phyloP scores from a whole-genome alignment of 306 rosid species.

The Fagus crenata region DNA sequence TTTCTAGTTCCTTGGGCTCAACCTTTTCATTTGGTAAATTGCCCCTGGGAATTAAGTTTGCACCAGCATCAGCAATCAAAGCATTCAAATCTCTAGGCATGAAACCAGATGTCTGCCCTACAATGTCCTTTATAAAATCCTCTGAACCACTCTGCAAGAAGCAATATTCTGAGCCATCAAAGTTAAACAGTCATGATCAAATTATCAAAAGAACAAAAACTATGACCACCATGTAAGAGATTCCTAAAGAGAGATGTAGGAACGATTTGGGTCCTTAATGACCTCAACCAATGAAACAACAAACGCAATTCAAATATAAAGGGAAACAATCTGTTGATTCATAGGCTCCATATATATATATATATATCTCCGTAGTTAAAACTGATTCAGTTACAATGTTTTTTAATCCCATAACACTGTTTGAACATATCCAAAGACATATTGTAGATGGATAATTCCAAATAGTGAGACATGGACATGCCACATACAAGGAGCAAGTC shows the following conservation, averaged over 20 bases:
- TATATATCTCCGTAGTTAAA: neutral
- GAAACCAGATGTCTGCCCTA: constrained; percentile 92
- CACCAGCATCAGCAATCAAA: constrained; percentile 89
- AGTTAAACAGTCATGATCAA: constrained; percentile 35
- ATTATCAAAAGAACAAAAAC: constrained; percentile 32
- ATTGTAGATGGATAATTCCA: neutral
- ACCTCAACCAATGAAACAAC: constrained; percentile 3
- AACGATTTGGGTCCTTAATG: neutral
- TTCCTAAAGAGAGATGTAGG: neutral
- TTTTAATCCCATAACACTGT: neutral
- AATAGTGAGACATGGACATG: neutral
- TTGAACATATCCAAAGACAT: neutral
- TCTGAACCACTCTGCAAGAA: constrained; percentile 68
- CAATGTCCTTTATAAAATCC: constrained; percentile 74
- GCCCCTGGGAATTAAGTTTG: constrained; percentile 59
- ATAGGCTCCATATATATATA: constrained; percentile 7
- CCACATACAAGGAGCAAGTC: neutral
- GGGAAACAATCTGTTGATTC: neutral
- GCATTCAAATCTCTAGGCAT: constrained; percentile 83
- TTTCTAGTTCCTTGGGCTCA: constrained; percentile 37
- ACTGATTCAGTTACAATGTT: neutral
- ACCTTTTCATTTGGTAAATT: constrained; percentile 34
- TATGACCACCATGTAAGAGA: constrained; percentile 2
- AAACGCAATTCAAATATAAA: neutral
- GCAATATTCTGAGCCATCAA: constrained; percentile 40